phyloP scores from a whole-genome alignment of 305 asterid species.

The Fraxinus albicans region DNA sequence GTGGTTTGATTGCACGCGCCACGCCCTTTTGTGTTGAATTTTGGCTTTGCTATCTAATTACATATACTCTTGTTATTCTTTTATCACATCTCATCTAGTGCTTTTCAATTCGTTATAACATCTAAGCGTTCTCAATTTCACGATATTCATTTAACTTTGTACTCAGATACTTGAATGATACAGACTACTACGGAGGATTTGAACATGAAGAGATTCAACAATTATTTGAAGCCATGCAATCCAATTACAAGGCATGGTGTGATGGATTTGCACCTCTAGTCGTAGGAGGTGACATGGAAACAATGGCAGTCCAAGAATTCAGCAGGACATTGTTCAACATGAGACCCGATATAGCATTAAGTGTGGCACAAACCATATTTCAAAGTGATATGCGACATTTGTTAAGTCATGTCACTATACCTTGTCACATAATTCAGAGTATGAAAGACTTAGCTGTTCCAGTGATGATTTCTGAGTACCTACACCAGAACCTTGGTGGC shows the following conservation, averaged over 20 bases:
- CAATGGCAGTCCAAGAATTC: constrained; percentile 43
- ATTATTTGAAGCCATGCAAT: constrained; percentile 41
- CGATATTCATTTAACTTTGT: background rate
- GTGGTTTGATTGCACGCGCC: no score
- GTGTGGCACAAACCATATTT: constrained; percentile 35
- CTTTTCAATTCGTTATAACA: background rate
- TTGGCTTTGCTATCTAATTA: no score
- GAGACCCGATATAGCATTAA: constrained; percentile 35
- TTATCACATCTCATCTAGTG: background rate
- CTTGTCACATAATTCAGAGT: constrained; percentile 47
- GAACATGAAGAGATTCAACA: constrained; percentile 39
- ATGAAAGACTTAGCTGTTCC: constrained; percentile 8
- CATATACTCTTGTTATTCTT: no score
- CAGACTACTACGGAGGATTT: background rate
- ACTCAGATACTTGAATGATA: constrained; percentile 25
- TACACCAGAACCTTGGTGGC: constrained; percentile 7
- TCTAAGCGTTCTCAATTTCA: background rate
- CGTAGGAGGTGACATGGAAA: constrained; percentile 48
- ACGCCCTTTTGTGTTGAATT: no score
- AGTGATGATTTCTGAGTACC: background rate
- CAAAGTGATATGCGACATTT: constrained; percentile 37
- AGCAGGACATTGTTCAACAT: constrained; percentile 30
- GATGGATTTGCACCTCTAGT: constrained; percentile 45
- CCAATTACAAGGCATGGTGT: constrained; percentile 53
- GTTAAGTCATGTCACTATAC: constrained; percentile 31